A percentile compares a stretch with the other conserved stretches of the same genome.
Conservation (phyloP, 2,329 filamentous ascomycete species). For the Hymenoscyphus salicellus region DNA sequence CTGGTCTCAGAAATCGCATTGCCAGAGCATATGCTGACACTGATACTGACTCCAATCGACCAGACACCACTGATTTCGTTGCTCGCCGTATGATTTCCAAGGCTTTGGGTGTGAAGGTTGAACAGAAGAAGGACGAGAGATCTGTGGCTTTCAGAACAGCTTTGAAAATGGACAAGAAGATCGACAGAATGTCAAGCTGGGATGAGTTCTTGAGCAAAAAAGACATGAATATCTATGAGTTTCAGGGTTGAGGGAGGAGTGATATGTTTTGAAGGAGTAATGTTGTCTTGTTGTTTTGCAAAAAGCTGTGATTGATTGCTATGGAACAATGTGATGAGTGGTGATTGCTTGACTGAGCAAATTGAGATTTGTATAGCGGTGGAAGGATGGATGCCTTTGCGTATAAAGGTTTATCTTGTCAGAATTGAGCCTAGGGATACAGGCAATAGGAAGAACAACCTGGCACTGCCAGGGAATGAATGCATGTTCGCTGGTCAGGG, state of each 20-base stretch:
- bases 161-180: conserved; percentile 3
- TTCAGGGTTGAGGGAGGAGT: not conserved
- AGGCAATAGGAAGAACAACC: too few relatives aligned
- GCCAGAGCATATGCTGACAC: not conserved
- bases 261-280: not conserved
- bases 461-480: too few relatives aligned
- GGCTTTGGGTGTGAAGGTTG: conserved; percentile 10
- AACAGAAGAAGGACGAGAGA: conserved; percentile 13
- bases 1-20: not conserved
- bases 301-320: not conserved
- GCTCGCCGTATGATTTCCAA: conserved; percentile 12
- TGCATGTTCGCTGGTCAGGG: too few relatives aligned
- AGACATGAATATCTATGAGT: not conserved
- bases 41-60: conserved; percentile 3
- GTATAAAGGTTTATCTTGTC: too few relatives aligned
- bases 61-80: conserved; percentile 14
- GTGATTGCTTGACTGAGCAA: not conserved
- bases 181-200: not conserved
- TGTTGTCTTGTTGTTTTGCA: not conserved
- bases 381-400: too few relatives aligned
- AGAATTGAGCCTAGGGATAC: too few relatives aligned
- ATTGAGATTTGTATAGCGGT: too few relatives aligned
- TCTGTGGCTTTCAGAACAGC: not conserved
- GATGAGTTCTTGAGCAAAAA: not conserved
- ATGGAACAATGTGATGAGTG: not conserved